These are phyloP conservation scores for Agarophyton chilense DNA, from an alignment of 23 red algal species.

Conservation along the genomic window DNA sequence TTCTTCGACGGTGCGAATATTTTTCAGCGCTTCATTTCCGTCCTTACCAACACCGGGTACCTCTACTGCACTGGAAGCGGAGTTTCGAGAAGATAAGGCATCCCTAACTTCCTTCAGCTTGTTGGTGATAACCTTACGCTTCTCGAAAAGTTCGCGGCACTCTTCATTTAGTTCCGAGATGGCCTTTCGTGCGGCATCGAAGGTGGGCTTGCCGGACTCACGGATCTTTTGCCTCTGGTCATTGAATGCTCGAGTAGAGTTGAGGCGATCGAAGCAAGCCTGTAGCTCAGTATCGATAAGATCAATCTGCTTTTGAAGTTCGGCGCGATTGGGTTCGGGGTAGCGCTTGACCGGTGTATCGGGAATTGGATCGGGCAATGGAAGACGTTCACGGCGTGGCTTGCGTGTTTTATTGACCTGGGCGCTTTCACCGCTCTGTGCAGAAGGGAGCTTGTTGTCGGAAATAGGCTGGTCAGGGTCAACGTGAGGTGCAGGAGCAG, in stretches of 20 bases:
- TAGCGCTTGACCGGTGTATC: constrained; percentile 75
- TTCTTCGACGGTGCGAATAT: constrained; percentile 65
- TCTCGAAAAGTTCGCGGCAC: constrained; percentile 57
- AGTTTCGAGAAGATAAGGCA: constrained; percentile 8
- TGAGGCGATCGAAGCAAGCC: constrained; percentile 60
- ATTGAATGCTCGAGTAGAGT: constrained; percentile 15
- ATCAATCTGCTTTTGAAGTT: constrained; percentile 58
- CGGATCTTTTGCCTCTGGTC: constrained; percentile 69
- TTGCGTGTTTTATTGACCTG: constrained; percentile 32
- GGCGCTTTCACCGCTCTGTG: background rate
- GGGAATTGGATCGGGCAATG: constrained; percentile 69
- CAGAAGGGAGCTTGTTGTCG: constrained; percentile 13
- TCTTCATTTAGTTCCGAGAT: constrained; percentile 34
- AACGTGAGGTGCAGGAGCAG: too few relatives aligned
- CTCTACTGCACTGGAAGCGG: background rate
- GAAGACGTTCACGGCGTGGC: constrained; percentile 52
- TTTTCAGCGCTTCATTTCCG: constrained; percentile 43
- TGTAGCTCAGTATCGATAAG: constrained; percentile 34
- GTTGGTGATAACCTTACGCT: constrained; percentile 48
- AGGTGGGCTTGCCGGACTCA: constrained; percentile 37
- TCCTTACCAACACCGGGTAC: constrained; percentile 53
- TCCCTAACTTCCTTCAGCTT: constrained; percentile 61
- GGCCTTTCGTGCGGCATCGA: constrained; percentile 41
- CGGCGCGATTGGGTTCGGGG: constrained; percentile 61
- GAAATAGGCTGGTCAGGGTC: background rate